Conservation (phyloP, 2,329 filamentous ascomycete species). For the Parascedosporium putredinis region DNA sequence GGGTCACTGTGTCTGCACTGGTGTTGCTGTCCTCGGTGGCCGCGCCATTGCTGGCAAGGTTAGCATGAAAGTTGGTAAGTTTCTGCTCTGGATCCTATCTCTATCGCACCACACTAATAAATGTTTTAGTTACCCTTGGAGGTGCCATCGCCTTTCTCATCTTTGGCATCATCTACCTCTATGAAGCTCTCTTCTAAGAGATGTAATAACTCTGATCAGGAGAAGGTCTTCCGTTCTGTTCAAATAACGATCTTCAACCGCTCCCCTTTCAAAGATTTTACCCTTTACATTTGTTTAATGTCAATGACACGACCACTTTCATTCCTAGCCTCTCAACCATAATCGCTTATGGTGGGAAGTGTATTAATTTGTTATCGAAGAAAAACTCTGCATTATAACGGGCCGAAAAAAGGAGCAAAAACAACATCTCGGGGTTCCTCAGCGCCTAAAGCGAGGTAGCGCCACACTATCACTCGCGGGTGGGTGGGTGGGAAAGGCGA, state of each 20-base stretch:
- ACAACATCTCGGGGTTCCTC: too few relatives aligned
- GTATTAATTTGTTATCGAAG: neutral
- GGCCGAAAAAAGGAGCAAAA: too few relatives aligned
- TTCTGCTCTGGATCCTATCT: conserved; percentile 15
- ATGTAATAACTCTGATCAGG: conserved; percentile 22
- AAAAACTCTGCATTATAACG: neutral
- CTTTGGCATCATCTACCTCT: conserved; percentile 84
- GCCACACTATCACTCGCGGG: neutral
- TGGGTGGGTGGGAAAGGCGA: neutral
- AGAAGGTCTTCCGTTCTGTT: neutral
- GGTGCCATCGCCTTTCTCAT: conserved; percentile 82
- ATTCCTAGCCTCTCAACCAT: neutral
- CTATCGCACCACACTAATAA: conserved; percentile 7
- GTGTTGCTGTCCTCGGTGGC: conserved; percentile 82
- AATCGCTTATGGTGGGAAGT: neutral
- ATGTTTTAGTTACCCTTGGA: conserved; percentile 67
- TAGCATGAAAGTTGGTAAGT: conserved; percentile 91
- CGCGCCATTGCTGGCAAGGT: conserved; percentile 87
- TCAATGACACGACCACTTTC: conserved; percentile 3
- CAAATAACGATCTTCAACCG: neutral
- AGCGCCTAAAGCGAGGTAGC: neutral
- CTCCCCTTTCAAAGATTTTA: neutral
- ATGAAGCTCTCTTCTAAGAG: conserved; percentile 68
- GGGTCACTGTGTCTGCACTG: conserved; percentile 84
- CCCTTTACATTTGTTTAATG: conserved; percentile 4